These are phyloP conservation scores for Cladorrhinum sp. DNA, from an alignment of 2,329 filamentous ascomycete genomes.

Conservation along the genomic window DNA sequence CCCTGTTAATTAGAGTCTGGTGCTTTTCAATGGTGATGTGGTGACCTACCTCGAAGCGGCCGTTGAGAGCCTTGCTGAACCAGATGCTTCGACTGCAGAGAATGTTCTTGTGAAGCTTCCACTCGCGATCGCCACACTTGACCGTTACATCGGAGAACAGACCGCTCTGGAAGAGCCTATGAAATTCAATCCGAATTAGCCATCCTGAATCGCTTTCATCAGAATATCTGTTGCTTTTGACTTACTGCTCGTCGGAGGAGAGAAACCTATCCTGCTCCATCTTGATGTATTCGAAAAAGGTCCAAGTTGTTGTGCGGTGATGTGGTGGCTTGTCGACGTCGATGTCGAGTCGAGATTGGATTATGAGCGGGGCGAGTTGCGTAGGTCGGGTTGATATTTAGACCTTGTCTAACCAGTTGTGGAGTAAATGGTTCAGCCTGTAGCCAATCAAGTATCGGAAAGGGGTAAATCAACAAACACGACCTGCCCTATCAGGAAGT, in stretches of 20 bases:
- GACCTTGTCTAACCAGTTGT: too few relatives aligned
- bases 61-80: conserved; percentile 29
- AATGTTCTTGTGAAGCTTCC: conserved; percentile 28
- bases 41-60: conserved; percentile 11
- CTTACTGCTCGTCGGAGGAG: conserved; percentile 16
- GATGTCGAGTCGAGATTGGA: background rate
- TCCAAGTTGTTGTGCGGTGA: background rate
- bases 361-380: background rate
- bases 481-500: too few relatives aligned
- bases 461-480: too few relatives aligned
- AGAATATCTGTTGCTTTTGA: background rate
- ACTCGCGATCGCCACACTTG: conserved; percentile 24
- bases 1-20: too few relatives aligned
- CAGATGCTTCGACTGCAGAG: conserved; percentile 27
- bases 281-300: background rate
- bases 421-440: too few relatives aligned
- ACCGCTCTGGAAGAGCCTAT: conserved; percentile 23
- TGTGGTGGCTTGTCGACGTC: too few relatives aligned
- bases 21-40: too few relatives aligned
- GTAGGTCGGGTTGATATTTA: background rate
- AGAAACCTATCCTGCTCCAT: conserved; percentile 15
- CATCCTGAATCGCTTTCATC: background rate
- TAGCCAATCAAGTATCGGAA: too few relatives aligned
- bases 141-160: conserved; percentile 27
- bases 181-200: background rate